Percentiles rank a stretch among this genome's conserved stretches.
phyloP scores from a whole-genome alignment of 2,329 filamentous ascomycete genomes.

The Epichloe gansuensis region DNA sequence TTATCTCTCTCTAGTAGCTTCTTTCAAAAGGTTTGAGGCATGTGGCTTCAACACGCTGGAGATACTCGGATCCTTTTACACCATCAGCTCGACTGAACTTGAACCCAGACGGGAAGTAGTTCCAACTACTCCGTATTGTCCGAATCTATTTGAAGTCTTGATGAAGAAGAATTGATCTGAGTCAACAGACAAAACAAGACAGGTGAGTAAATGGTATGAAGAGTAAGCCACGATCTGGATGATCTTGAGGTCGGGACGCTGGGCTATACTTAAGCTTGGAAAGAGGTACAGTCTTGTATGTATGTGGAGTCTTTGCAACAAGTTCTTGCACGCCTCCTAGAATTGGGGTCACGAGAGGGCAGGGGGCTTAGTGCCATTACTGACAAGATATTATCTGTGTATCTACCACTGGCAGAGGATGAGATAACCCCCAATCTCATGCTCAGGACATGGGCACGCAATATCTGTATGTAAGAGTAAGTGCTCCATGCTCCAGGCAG shows the following conservation, averaged over 20 bases:
- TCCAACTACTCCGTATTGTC: no score
- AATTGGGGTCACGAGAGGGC: not conserved
- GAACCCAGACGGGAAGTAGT: not conserved
- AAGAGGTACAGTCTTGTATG: not conserved
- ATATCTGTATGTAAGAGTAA: not conserved
- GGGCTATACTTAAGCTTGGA: slow-evolving; percentile 2
- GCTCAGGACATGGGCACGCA: slow-evolving; percentile 3
- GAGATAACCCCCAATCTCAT: slow-evolving; percentile 6
- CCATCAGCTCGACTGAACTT: not conserved
- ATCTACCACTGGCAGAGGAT: slow-evolving; percentile 5
- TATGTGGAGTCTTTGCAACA: not conserved
- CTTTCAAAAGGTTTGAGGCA: not conserved
- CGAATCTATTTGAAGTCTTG: not conserved
- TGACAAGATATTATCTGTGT: slow-evolving; percentile 3
- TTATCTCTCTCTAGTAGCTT: not conserved
- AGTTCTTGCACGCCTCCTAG: not conserved
- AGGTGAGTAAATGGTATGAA: not conserved
- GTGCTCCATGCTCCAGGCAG: slow-evolving; percentile 1
- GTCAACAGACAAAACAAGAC: not conserved
- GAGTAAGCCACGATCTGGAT: not conserved
- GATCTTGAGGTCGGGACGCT: not conserved
- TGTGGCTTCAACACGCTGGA: not conserved
- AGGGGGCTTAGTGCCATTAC: slow-evolving; percentile 3
- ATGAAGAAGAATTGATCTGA: no score
- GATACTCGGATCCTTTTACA: not conserved